Base-by-base conservation (phyloP, 306 rosid species). In the Vicia faba region DNA sequence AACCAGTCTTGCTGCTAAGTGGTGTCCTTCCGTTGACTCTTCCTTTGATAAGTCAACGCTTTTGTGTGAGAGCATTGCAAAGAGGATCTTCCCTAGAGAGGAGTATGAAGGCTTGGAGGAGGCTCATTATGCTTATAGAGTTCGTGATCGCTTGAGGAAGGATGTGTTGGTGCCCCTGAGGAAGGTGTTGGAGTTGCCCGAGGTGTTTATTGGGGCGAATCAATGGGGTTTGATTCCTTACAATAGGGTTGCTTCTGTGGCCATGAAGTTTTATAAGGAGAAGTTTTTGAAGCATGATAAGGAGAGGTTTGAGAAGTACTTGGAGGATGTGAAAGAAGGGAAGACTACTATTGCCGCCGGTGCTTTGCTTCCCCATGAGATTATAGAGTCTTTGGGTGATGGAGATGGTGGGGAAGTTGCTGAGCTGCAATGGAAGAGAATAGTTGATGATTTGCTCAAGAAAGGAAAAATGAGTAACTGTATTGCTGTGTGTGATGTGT, bases 21-120 rank as follows among this genome's bases (percentile, higher is more conserved):
- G 93, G 96, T 89, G 96, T 11, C 96, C 96, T 25, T 87, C 91
- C 0, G 58, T 89, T 10, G 95, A 87, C 11, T 87, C 87, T 0
- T 89, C 91, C 0, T 89, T 81, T 18, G 93, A 89, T 5, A 82
- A 74, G 0, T 80, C 84, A 1, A 83, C 89, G 0, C 49, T 89
- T 67, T 60, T 89, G 2, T 89, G 96, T 8, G 96, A 89, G 48
- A 74, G 84, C 72, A 78, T 87, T 1, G 91, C 89, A 0, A 83
- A 73, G 75, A 90, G 78, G 78, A 19, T 90, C 2, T 90, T 85
- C 71, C 82, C 88, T 1, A 60, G 80, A 0, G 80, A 82, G 39
- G 95, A 87, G 41, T 90, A 84, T 53, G 53, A 76, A 60, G 91
- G 84, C 0, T 15, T 87, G 5, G 91, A 85, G 63, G 96, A 90